Evolutionary conservation across 164 flowering plant genomes (phyloP).

Genomic region (Macadamia tetraphylla): DNA sequence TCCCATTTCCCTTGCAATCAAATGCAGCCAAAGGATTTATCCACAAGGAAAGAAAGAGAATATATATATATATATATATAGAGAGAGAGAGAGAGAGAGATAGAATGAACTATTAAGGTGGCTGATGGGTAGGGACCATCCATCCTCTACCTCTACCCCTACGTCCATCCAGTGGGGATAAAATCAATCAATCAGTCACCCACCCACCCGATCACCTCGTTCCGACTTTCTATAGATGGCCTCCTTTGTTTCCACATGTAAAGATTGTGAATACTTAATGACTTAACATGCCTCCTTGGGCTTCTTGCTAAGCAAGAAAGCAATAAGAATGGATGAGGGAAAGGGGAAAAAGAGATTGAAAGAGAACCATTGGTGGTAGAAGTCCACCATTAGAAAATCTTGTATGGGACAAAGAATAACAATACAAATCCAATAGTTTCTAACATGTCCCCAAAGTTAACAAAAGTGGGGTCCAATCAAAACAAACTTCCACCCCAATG

Average conservation of each 20-base stretch:
- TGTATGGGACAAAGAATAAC: slow-evolving; percentile 46
- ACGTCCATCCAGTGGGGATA: slow-evolving; percentile 8
- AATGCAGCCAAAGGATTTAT: too few species aligned
- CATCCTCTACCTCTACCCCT: slow-evolving; percentile 1
- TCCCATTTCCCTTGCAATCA: too few species aligned
- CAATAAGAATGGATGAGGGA: slow-evolving; percentile 21
- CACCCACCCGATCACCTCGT: slow-evolving; percentile 10
- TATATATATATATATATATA: too few species aligned
- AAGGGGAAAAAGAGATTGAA: slow-evolving; percentile 34
- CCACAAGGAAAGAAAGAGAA: too few species aligned
- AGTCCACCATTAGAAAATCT: slow-evolving; percentile 38
- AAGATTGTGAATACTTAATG: slow-evolving; percentile 11
- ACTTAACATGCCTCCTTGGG: slow-evolving; percentile 11
- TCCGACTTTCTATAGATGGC: neutral
- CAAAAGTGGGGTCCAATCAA: slow-evolving; percentile 33
- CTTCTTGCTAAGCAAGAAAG: slow-evolving; percentile 10
- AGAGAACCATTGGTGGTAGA: slow-evolving; percentile 38
- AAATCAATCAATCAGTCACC: slow-evolving; percentile 33
- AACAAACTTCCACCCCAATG: slow-evolving; percentile 59
- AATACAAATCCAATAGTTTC: slow-evolving; percentile 43
- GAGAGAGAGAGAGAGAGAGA: too few species aligned
- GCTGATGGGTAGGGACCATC: slow-evolving; percentile 27
- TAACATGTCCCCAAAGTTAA: slow-evolving; percentile 32
- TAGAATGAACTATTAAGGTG: slow-evolving; percentile 8
- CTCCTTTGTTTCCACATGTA: slow-evolving; percentile 6